phyloP scores from a whole-genome alignment of 352 stramenopile genomes.

The Pelagophyceae sp. region DNA sequence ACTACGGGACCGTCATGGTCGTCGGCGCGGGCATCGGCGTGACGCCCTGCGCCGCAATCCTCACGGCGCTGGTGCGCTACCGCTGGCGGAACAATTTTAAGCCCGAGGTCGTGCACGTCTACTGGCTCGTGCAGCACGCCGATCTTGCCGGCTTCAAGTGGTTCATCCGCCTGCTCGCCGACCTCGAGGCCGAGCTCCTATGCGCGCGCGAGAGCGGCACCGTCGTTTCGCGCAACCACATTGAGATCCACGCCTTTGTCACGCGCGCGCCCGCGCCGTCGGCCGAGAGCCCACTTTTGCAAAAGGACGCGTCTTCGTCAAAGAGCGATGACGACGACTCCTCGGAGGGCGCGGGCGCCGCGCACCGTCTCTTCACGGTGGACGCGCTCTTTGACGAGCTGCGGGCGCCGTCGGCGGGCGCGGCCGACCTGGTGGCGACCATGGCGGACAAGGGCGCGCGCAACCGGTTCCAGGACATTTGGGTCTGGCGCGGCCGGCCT shows the following conservation, averaged over 20 bases:
- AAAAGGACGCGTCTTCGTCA: no score
- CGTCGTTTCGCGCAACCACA: constrained; percentile 33
- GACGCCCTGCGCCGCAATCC: constrained; percentile 36
- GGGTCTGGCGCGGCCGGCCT: constrained; percentile 42
- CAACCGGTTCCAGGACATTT: constrained; percentile 38
- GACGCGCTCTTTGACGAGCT: constrained; percentile 31
- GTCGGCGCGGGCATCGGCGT: constrained; percentile 43
- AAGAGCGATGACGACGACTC: no score
- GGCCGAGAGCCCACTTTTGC: no score
- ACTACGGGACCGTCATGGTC: constrained; percentile 39
- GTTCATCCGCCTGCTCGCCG: constrained; percentile 29
- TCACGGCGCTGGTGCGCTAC: constrained; percentile 36
- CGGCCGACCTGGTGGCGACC: constrained; percentile 16
- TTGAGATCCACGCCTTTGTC: constrained; percentile 43
- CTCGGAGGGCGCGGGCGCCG: neutral
- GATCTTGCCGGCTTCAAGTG: constrained; percentile 40
- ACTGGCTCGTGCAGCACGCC: constrained; percentile 38
- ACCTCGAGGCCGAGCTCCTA: constrained; percentile 30
- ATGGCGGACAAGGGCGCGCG: constrained; percentile 4
- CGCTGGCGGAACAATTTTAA: constrained; percentile 45
- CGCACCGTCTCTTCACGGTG: constrained; percentile 22
- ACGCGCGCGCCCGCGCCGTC: constrained; percentile 25
- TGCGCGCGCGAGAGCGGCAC: constrained; percentile 25
- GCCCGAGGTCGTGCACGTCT: constrained; percentile 40
- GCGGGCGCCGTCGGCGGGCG: constrained; percentile 28